Evolutionary conservation across 2,329 filamentous ascomycete genomes (phyloP), one percentile per base, ranked within the genome.

Genomic region (Fusarium nematophilum): DNA sequence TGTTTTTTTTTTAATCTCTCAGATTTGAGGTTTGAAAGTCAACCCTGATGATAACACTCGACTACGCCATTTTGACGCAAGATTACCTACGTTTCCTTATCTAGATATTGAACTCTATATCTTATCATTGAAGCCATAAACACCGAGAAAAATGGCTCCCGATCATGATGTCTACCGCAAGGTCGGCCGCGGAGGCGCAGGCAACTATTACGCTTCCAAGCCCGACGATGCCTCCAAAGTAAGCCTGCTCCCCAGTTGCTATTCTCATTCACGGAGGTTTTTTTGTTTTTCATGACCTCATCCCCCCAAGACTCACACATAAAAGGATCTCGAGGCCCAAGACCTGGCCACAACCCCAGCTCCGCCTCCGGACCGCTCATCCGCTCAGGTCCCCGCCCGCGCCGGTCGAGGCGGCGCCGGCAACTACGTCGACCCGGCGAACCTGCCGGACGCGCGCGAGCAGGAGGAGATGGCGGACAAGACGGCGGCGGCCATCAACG

Each of bases 101-200:
- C 15, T 13, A 4, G 13, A 8, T 14, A 34, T 14, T 34, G 31
- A n/a, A 34, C 31, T 33, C 31, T 15, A 36, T 40, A 27, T 45
- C 45, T 47, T 27, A 39, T 15, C 36, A 26, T 21, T 29, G 31
- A 10, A n/a, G n/a, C n/a, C 39, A 40, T 27, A 15, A 42, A 45
- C 38, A 37, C 23, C 40, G 5, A 51, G 33, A 53, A 45, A 18
- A 18, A 70, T 70, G 59, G 42, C 68, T 30, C 53, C 64, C 49
- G 66, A 72, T 30, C 65, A 70, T 53, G 83, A 83, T 65, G 76
- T 77, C 44, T 83, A 82, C 62, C 78, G 78, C 62, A 79, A 79
- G 54, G 78, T 82, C 34, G 86, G 87, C 51, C 83, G 87, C 42
- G 87, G 87, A 48, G 87, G 87, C 43, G 86, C 86, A 6, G 87